Evolutionary conservation across 2,329 filamentous ascomycete species (phyloP).

Genomic region (Ophiocordyceps camponoti-rufipedis): DNA sequence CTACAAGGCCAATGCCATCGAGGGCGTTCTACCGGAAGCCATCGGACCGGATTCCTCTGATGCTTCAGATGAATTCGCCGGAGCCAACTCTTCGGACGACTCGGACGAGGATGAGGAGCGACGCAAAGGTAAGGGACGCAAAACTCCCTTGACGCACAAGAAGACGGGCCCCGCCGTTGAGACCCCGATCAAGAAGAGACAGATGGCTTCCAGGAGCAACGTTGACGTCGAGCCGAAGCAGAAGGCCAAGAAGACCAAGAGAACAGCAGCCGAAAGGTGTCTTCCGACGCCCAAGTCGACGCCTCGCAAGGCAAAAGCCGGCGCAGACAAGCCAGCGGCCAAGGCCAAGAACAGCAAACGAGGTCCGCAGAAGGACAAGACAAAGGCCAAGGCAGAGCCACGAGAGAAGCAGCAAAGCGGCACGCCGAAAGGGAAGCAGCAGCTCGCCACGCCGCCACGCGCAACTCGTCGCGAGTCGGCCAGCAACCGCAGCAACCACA

Average conservation of each 20-base stretch:
- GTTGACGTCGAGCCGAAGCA: conserved; percentile 15
- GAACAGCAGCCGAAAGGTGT: not conserved
- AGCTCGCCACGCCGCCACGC: too few species aligned
- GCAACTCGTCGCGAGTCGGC: too few species aligned
- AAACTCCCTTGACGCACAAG: conserved; percentile 7
- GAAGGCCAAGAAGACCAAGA: conserved; percentile 5
- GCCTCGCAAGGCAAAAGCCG: not conserved
- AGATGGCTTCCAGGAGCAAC: conserved; percentile 6
- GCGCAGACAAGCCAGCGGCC: not conserved
- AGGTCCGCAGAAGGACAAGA: not conserved
- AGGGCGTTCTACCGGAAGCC: conserved; percentile 8
- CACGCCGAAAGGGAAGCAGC: too few species aligned
- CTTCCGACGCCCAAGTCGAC: not conserved
- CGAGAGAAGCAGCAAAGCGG: too few species aligned
- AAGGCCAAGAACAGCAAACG: not conserved
- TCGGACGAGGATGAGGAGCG: conserved; percentile 13
- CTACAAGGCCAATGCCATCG: conserved; percentile 12
- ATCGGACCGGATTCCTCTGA: conserved; percentile 11
- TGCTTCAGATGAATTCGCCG: conserved; percentile 16
- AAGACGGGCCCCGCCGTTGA: conserved; percentile 8
- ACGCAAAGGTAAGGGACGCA: conserved; percentile 18
- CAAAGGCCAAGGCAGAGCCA: not conserved
- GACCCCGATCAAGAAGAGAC: conserved; percentile 7
- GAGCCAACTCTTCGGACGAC: conserved; percentile 11
- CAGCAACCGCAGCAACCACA: too few species aligned